These are phyloP conservation scores for Pichia rugopelliculosa DNA, from an alignment of 805 yeast species.

Conservation along the genomic window DNA sequence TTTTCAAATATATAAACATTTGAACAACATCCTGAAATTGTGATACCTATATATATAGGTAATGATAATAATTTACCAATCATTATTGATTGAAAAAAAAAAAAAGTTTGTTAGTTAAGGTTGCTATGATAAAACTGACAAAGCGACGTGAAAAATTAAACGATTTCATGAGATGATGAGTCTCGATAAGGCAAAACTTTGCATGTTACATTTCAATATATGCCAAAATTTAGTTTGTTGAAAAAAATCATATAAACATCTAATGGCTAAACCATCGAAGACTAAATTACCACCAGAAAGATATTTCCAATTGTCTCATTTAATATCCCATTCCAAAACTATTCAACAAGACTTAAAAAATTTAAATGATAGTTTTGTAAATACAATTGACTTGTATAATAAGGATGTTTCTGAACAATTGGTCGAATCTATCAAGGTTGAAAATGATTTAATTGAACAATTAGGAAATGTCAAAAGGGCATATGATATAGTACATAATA, in stretches of 20 bases:
- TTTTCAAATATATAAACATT: slow-evolving; percentile 60
- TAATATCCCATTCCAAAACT: slow-evolving; percentile 2
- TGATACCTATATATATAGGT: slow-evolving; percentile 20
- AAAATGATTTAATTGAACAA: slow-evolving; percentile 18
- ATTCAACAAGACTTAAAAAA: slow-evolving; percentile 7
- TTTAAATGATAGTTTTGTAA: slow-evolving; percentile 19
- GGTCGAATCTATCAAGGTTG: slow-evolving; percentile 17
- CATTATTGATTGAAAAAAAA: background rate
- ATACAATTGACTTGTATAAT: slow-evolving; percentile 17
- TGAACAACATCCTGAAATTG: slow-evolving; percentile 70
- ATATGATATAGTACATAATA: slow-evolving; percentile 7
- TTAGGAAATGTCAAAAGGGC: slow-evolving; percentile 14
- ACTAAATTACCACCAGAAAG: slow-evolving; percentile 4
- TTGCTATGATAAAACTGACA: too few species aligned
- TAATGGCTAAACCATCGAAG: background rate
- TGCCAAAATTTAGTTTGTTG: too few species aligned
- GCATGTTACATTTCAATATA: background rate
- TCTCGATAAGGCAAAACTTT: background rate
- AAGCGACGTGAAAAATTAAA: background rate
- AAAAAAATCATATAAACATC: too few species aligned
- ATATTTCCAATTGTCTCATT: slow-evolving; percentile 6
- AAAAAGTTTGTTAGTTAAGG: too few species aligned
- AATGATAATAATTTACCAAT: background rate
- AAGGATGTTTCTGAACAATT: slow-evolving; percentile 27
- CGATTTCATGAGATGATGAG: background rate